These are phyloP conservation scores for Umbelopsis sp. DNA, from an alignment of 192 early-diverging fungal genomes.

Conservation along the genomic window DNA sequence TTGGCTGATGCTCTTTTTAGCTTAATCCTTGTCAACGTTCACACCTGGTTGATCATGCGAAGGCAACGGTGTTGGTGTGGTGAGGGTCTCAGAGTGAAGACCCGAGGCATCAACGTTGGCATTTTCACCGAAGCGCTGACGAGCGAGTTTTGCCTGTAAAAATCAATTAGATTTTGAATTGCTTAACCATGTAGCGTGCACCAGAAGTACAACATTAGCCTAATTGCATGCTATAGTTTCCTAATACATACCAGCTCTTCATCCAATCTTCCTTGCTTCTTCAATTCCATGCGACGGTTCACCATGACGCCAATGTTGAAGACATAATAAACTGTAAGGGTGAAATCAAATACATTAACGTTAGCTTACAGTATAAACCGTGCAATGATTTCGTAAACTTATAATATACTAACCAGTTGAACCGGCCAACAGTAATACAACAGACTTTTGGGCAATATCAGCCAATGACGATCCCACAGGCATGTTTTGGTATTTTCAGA, in stretches of 20 bases:
- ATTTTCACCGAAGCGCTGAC: not conserved
- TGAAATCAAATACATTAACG: too few relatives aligned
- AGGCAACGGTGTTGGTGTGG: conserved; percentile 35
- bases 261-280: conserved; percentile 37
- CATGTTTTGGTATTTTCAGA: conserved; percentile 16
- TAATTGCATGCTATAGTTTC: not conserved
- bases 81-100: conserved; percentile 27
- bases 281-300: conserved; percentile 35
- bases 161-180: not conserved
- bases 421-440: conserved; percentile 35
- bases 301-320: conserved; percentile 36
- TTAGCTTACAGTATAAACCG: too few relatives aligned
- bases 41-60: conserved; percentile 16
- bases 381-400: too few relatives aligned
- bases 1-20: not conserved
- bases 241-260: conserved; percentile 39
- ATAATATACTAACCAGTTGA: conserved; percentile 23
- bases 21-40: not conserved
- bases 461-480: conserved; percentile 23
- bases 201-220: not conserved
- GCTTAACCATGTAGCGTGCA: not conserved
- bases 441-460: conserved; percentile 41
- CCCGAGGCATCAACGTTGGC: conserved; percentile 12
- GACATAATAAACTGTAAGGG: conserved; percentile 34
- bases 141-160: not conserved